Base-by-base conservation (phyloP, 2,329 filamentous ascomycete genomes). In the Macrophomina phaseolina region DNA sequence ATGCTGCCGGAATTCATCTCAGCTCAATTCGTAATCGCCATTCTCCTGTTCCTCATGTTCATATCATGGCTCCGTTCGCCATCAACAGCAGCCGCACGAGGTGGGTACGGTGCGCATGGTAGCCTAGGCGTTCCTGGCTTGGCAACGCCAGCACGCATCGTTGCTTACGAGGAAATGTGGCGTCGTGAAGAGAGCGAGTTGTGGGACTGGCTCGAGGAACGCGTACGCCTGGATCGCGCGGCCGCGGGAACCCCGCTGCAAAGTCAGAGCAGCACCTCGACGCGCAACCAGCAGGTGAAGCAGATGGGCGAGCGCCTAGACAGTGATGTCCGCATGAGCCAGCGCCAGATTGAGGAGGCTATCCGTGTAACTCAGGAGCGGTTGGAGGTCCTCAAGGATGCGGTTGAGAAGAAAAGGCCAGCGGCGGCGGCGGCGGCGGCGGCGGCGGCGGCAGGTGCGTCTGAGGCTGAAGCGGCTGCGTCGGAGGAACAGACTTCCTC, bases 141-240 rank as follows among this genome's bases (percentile, higher is more conserved):
- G 66, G 74, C 79, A 0, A 75, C 81, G 3, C 86, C 91, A 0
- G 89, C 94, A 65, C 87, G 93, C 5, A 81, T 93, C 16, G 89
- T 90, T 2, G 93, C 92, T 0, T 98, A 97, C 76, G 94, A 98
- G 71, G 92, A 97, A 79, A 91, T 98, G 74, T 99, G 94, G 94
- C 86, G 89, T 42, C 84, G 88, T 48, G 93, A 97, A 77, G 94
- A 97, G 76, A 92, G 87, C 70, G 92, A 95, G 72, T 81, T 97
- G 9, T 97, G 94, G 94, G 90, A 92, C 67, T 97, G 94, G 94
- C 82, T 97, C 4, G 94, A 97, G 77, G 92, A 97, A 72, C 86
- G 94, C 18, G 89, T 93, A 1, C 91, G 92, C 2, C 81, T 95
- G 75, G 90, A 93, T 66, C 81, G 83, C 4, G 75, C 81, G 56